A percentile compares a stretch with the other conserved stretches of the same genome.
Evolutionary conservation across 768 basidiomycete species (phyloP).

Genomic region (Xerocomellus chrysenteron): DNA sequence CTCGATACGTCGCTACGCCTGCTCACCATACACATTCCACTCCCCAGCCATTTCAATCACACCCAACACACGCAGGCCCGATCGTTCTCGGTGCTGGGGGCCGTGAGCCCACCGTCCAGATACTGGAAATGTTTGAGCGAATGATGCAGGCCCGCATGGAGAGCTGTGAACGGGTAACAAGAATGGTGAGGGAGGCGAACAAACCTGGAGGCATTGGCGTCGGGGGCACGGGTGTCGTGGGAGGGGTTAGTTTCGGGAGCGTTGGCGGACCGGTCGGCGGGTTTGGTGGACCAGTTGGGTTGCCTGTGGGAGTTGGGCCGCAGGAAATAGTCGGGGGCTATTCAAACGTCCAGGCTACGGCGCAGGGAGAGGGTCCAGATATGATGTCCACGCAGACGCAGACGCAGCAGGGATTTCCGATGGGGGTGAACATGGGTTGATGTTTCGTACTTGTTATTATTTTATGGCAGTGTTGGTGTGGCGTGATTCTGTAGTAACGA

Average conservation of each 20-base stretch:
- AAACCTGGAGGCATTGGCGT: slow-evolving; percentile 18
- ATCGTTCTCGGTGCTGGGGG: slow-evolving; percentile 30
- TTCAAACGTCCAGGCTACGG: slow-evolving; percentile 8
- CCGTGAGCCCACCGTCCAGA: slow-evolving; percentile 45
- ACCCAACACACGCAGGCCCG: slow-evolving; percentile 19
- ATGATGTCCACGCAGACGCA: slow-evolving; percentile 16
- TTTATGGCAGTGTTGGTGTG: slow-evolving; percentile 11
- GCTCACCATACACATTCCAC: slow-evolving; percentile 5
- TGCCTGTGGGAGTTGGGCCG: slow-evolving; percentile 21
- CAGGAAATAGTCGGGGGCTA: slow-evolving; percentile 21
- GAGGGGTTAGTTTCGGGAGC: slow-evolving; percentile 18
- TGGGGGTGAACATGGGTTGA: slow-evolving; percentile 11
- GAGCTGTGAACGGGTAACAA: slow-evolving; percentile 66
- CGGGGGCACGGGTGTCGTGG: slow-evolving; percentile 6
- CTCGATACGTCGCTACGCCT: slow-evolving; percentile 14
- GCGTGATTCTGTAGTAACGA: neutral
- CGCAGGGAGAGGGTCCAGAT: slow-evolving; percentile 7
- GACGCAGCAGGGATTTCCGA: slow-evolving; percentile 24
- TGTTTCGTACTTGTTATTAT: neutral
- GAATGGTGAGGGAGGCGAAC: slow-evolving; percentile 44
- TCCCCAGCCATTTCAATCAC: slow-evolving; percentile 12
- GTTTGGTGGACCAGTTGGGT: slow-evolving; percentile 29
- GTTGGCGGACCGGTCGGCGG: slow-evolving; percentile 31
- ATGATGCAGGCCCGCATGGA: slow-evolving; percentile 77
- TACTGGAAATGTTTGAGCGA: slow-evolving; percentile 67